Percentiles rank a stretch among this genome's conserved stretches.
Evolutionary conservation across 805 yeast genomes (phyloP).

Genomic region (Candida silvatica): DNA sequence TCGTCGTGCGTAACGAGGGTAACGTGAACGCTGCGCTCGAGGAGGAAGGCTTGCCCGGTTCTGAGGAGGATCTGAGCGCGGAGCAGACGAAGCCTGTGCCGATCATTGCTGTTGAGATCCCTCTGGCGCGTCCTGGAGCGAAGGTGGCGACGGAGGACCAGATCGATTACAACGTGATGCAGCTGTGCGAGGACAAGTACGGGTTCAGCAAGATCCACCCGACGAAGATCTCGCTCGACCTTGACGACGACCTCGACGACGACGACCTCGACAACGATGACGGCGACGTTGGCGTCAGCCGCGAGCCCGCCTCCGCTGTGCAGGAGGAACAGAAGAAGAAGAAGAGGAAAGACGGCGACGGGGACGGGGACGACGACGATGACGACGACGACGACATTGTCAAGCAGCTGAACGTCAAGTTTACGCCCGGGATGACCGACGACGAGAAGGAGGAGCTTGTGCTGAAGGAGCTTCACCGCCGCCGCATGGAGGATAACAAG

Average conservation of each 20-base stretch:
- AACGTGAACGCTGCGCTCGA: neutral
- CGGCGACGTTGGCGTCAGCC: constrained; percentile 14
- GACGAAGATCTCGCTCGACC: constrained; percentile 45
- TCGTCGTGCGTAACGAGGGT: neutral
- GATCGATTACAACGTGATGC: constrained; percentile 61
- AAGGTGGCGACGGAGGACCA: constrained; percentile 44
- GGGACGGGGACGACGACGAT: constrained; percentile 17
- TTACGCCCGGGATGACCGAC: constrained; percentile 24
- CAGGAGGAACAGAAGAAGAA: too few species aligned
- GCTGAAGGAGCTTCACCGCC: constrained; percentile 23
- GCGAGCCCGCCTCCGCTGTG: constrained; percentile 29
- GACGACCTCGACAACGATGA: constrained; percentile 37
- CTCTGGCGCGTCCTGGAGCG: constrained; percentile 21
- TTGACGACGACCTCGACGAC: constrained; percentile 40
- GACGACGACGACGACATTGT: constrained; percentile 29
- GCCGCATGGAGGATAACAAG: constrained; percentile 46
- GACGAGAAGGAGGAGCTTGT: constrained; percentile 25
- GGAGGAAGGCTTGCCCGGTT: too few species aligned
- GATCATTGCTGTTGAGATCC: constrained; percentile 18
- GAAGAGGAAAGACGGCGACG: constrained; percentile 16
- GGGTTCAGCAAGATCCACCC: constrained; percentile 73
- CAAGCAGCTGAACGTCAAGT: constrained; percentile 19
- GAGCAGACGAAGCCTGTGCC: too few species aligned
- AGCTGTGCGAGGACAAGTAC: constrained; percentile 74
- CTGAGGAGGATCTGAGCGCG: neutral